These are phyloP conservation scores for Trichothecium sympodiale DNA, from an alignment of 2,329 filamentous ascomycete genomes.

Conservation along the genomic window DNA sequence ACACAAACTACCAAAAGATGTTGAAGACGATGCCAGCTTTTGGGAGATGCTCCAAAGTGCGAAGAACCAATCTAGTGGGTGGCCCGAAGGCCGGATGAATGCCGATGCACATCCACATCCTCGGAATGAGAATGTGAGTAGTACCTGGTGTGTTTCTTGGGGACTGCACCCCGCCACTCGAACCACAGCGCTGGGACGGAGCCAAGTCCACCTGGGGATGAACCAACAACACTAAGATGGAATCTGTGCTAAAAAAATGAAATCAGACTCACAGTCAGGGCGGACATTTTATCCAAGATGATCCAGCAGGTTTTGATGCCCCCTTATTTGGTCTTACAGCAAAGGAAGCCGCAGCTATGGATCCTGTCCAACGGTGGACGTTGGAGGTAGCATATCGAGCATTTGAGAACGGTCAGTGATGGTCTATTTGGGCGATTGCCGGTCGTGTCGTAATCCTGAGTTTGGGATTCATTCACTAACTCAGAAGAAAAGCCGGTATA, in stretches of 20 bases:
- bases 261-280: no score
- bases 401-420: conserved; percentile 23
- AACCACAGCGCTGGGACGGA: no score
- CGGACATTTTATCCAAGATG: conserved; percentile 22
- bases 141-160: no score
- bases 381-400: conserved; percentile 22
- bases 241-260: no score
- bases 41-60: conserved; percentile 20
- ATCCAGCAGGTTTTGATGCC: conserved; percentile 23
- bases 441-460: no score
- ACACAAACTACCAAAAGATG: conserved; percentile 24
- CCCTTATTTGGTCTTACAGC: conserved; percentile 24
- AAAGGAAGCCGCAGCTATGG: conserved; percentile 15
- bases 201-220: no score
- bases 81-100: conserved; percentile 19
- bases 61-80: conserved; percentile 19
- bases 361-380: conserved; percentile 23
- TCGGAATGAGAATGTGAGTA: conserved; percentile 2
- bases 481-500: conserved; percentile 18
- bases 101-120: conserved; percentile 13
- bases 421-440: no score
- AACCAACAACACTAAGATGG: no score
- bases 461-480: no score
- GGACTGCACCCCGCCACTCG: no score
- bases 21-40: conserved; percentile 17